Conservation (phyloP, 441 rosid genomes). For the Isatis lusitanica region DNA sequence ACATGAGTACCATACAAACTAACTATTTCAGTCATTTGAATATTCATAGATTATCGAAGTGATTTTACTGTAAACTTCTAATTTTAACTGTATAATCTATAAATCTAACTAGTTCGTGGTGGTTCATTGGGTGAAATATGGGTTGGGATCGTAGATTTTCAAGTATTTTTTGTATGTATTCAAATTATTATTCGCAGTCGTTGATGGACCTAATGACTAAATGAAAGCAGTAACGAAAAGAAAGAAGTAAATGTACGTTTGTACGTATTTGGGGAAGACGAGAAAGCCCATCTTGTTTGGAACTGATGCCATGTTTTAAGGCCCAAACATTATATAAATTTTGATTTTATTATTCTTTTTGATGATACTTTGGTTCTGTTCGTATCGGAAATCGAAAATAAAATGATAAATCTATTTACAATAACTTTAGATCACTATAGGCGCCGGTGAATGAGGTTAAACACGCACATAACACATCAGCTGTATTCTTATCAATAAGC, state of each 20-base stretch:
- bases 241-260: too few species aligned
- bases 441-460: background rate
- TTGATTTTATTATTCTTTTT: too few species aligned
- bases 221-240: too few species aligned
- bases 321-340: too few species aligned
- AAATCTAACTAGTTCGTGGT: background rate
- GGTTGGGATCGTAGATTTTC: background rate
- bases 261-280: too few species aligned
- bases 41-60: background rate
- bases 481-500: background rate
- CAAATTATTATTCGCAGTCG: background rate
- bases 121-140: background rate
- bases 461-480: background rate
- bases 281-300: too few species aligned
- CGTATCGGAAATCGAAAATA: too few species aligned
- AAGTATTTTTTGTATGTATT: background rate
- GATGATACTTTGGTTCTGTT: too few species aligned
- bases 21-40: background rate
- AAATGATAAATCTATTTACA: too few species aligned
- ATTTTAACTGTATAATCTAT: background rate
- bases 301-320: too few species aligned
- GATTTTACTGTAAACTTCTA: background rate
- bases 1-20: slow-evolving; percentile 10
- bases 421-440: too few species aligned
- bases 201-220: too few species aligned